Evolutionary conservation across 371 early-diverging fungal species (phyloP).

Genomic region (Rhizopus sp.): DNA sequence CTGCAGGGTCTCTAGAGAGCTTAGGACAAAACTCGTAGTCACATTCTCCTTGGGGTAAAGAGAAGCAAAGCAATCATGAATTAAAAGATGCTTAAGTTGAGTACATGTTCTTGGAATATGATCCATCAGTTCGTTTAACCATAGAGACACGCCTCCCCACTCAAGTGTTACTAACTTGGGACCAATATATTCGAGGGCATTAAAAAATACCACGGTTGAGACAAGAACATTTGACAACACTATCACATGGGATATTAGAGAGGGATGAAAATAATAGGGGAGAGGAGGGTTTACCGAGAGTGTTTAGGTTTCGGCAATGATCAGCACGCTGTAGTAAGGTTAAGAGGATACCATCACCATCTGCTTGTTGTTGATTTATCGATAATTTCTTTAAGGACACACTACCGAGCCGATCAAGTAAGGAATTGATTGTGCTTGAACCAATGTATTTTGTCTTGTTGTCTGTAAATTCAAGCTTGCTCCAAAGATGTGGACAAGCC

Average conservation of each 20-base stretch:
- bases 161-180: conserved; percentile 16
- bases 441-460: conserved; percentile 1
- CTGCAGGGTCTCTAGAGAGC: conserved; percentile 8
- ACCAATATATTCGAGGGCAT: conserved; percentile 17
- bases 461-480: conserved; percentile 20
- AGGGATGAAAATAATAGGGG: not conserved
- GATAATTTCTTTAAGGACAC: conserved; percentile 15
- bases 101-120: conserved; percentile 19
- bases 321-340: conserved; percentile 6
- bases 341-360: conserved; percentile 25
- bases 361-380: conserved; percentile 15
- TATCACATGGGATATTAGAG: conserved; percentile 1
- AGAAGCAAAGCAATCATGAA: conserved; percentile 31
- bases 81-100: conserved; percentile 18
- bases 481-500: conserved; percentile 25
- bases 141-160: conserved; percentile 28
- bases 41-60: conserved; percentile 1
- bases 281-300: conserved; percentile 20
- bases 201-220: conserved; percentile 21
- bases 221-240: conserved; percentile 26
- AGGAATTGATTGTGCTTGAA: conserved; percentile 9
- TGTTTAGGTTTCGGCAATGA: conserved; percentile 19
- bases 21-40: not conserved
- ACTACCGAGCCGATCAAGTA: conserved; percentile 24
- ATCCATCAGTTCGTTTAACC: conserved; percentile 27